phyloP scores from a whole-genome alignment of 225 moss, liverwort and hornwort species.

The Physcomitrellopsis africana region DNA sequence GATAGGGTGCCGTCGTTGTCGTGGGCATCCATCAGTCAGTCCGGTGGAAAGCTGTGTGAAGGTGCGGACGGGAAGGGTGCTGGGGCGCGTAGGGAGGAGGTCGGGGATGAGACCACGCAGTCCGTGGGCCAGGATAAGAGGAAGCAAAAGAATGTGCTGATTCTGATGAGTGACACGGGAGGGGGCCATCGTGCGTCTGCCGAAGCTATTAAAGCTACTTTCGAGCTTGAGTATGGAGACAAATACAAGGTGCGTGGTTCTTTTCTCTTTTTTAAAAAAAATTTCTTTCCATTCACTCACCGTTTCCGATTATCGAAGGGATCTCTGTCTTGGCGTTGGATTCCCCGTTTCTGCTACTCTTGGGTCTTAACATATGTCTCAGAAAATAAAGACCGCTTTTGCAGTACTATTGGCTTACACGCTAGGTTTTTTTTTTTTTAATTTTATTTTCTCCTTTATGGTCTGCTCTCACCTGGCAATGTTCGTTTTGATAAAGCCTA shows the following conservation, averaged over 20 bases:
- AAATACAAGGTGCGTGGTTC: conserved; percentile 50
- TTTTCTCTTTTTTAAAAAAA: no score
- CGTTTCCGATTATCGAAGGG: no score
- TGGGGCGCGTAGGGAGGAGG: conserved; percentile 30
- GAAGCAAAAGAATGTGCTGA: conserved; percentile 48
- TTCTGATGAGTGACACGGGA: conserved; percentile 82
- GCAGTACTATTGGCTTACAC: no score
- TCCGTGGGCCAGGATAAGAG: conserved; percentile 26
- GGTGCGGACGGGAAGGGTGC: conserved; percentile 31
- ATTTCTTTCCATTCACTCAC: no score
- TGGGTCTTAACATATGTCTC: no score
- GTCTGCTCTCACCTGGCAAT: no score
- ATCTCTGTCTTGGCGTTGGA: no score
- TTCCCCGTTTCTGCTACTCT: no score
- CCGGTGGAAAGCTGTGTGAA: conserved; percentile 20
- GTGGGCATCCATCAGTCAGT: conserved; percentile 47
- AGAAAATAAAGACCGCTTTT: neutral
- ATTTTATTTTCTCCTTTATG: no score
- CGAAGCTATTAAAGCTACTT: conserved; percentile 73
- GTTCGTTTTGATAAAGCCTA: no score
- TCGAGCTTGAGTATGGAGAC: conserved; percentile 71
- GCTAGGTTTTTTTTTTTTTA: no score
- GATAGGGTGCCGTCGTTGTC: conserved; percentile 61
- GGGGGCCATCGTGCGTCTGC: conserved; percentile 82
- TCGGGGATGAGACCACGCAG: conserved; percentile 27